Evolutionary conservation across 345 rosid species (phyloP).

Genomic region (Dimocarpus longan): DNA sequence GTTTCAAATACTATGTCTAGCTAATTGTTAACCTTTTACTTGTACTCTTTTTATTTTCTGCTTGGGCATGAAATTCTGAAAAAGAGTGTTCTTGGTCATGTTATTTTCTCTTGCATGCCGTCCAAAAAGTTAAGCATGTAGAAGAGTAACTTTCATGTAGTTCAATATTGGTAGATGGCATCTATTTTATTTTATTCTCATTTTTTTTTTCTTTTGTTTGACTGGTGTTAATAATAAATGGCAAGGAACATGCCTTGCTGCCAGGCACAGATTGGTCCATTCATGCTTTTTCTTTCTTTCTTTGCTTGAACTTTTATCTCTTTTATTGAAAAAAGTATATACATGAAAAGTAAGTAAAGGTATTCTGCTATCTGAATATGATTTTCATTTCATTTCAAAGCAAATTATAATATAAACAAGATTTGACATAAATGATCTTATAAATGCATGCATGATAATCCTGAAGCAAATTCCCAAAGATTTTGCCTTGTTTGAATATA

Average conservation of each 20-base stretch:
- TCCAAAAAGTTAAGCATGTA: neutral
- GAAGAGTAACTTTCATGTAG: neutral
- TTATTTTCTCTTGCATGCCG: neutral
- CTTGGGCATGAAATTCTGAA: neutral
- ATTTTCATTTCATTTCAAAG: neutral
- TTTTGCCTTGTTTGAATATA: slow-evolving; percentile 12
- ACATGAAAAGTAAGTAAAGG: neutral
- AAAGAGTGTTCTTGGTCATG: neutral
- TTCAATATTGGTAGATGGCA: neutral
- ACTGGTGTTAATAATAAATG: neutral
- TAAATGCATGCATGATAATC: neutral
- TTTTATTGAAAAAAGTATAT: neutral
- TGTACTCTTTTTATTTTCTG: neutral
- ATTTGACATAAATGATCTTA: neutral
- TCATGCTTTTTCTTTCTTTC: neutral
- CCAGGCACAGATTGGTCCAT: neutral
- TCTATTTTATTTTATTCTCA: neutral
- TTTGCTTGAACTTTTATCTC: neutral
- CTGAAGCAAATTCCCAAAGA: neutral
- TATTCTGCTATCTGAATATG: neutral
- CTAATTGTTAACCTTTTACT: neutral
- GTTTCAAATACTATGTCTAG: neutral
- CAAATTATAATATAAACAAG: neutral
- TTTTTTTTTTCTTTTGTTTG: neutral
- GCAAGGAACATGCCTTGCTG: neutral